Evolutionary conservation across 2,329 filamentous ascomycete genomes (phyloP), one percentile per base, ranked within the genome.

Genomic region (Pestalotiopsis sp.): DNA sequence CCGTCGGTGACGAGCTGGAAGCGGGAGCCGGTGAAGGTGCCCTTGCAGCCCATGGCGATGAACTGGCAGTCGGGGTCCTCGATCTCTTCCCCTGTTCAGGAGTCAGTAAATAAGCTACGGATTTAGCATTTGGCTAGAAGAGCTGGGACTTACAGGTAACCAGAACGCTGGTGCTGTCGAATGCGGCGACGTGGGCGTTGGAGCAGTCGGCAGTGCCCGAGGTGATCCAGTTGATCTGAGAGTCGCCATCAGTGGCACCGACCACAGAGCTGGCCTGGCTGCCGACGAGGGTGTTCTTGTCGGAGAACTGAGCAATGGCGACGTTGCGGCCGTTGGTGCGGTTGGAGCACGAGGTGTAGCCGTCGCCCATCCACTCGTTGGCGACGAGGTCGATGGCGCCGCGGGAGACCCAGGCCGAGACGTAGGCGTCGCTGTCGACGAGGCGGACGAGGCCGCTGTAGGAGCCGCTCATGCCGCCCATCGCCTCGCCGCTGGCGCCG

Each of bases 401-500:
- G 20, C 88, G 86, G 0, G 88, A 89, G 17, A 89, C 86, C 89
- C 88, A 91, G 23, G 87, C 81, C 76, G 90, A 89, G 78, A 90
- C 87, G 77, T 90, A 90, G 1, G 81, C 80, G 66, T 83, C 81
- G 23, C 81, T 82, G 68, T 80, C 81, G 59, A 83, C 77, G 78
- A 90, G 89, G 4, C 85, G 84, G 13, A 85, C 85, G 23, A 91
- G 83, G 7, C 79, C 81, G 72, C 85, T 88, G 81, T 89, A 91
- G 2, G 87, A 89, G 38, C 89, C 89, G n/a, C 83, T 82, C 86
- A 88, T 90, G 66, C 89, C 89, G 56, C 89, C 89, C 84, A 90
- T 86, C 36, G 87, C 80, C 76, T 90, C 88, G 62, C 87, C 86
- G 56, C 81, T 83, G 5, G 77, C 87, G 52, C 88, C 88, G 74